Conservation (phyloP, 306 rosid genomes). For the Castanospermum australe region DNA sequence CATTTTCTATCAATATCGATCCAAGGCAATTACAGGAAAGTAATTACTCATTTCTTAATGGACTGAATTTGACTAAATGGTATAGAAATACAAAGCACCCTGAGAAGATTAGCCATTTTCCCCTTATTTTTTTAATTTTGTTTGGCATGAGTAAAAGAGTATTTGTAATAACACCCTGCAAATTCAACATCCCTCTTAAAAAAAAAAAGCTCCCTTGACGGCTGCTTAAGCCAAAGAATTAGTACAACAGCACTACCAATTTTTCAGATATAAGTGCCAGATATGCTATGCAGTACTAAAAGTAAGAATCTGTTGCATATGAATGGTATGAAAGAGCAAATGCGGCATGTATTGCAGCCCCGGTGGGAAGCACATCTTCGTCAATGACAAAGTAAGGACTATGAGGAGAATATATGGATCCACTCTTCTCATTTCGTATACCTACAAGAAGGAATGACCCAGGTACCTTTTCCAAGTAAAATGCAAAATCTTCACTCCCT, state of each 20-base stretch:
- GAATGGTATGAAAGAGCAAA: constrained; percentile 72
- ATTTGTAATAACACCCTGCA: background rate
- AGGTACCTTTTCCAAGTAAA: constrained; percentile 72
- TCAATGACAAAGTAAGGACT: constrained; percentile 62
- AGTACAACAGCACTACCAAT: background rate
- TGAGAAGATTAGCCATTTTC: background rate
- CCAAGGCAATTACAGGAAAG: background rate
- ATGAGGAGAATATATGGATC: constrained; percentile 61
- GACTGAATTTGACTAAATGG: background rate
- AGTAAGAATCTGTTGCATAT: constrained; percentile 41
- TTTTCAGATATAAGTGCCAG: background rate
- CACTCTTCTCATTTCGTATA: constrained; percentile 55
- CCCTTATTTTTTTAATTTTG: background rate
- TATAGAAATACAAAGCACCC: background rate
- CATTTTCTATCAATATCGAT: too few relatives aligned
- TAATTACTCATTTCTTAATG: background rate
- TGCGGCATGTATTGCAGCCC: constrained; percentile 88
- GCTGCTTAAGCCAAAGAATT: background rate
- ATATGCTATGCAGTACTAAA: constrained; percentile 9
- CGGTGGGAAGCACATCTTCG: constrained; percentile 72
- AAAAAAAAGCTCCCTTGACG: background rate
- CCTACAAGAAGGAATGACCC: constrained; percentile 73
- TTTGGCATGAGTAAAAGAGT: background rate
- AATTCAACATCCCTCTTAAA: background rate
- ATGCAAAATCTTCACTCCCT: constrained; percentile 95